A percentile compares a stretch with the other conserved stretches of the same genome.
Evolutionary conservation across 1,284 basidiomycete genomes (phyloP).

Genomic region (Cyathus pygmaeus): DNA sequence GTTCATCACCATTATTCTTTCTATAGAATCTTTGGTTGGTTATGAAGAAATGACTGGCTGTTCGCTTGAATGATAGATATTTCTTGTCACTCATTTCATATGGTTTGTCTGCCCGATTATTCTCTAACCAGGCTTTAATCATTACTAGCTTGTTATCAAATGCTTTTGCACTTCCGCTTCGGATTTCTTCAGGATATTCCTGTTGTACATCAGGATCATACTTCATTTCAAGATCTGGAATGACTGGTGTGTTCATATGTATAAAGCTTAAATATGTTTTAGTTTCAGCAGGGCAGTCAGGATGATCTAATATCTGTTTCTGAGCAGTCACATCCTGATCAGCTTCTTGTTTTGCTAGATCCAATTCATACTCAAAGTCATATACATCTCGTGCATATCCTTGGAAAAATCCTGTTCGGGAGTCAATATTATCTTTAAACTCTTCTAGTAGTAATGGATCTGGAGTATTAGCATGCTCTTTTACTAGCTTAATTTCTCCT

Average conservation of each 20-base stretch:
- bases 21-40: neutral
- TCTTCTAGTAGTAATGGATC: neutral
- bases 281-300: neutral
- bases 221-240: neutral
- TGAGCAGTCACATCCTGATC: neutral
- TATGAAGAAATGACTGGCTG: neutral
- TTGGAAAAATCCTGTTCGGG: neutral
- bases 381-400: neutral
- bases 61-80: neutral
- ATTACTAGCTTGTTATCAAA: neutral
- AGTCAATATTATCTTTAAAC: neutral
- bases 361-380: neutral
- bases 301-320: too few relatives aligned
- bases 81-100: neutral
- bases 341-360: neutral
- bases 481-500: neutral
- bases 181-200: neutral
- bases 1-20: neutral
- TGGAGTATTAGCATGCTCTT: neutral
- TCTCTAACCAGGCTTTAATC: neutral
- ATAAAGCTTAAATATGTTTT: neutral
- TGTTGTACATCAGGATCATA: neutral
- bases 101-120: neutral
- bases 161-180: neutral
- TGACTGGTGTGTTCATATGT: neutral